A percentile compares a stretch with the other conserved stretches of the same genome.
phyloP scores from a whole-genome alignment of 2,329 filamentous ascomycete genomes.

The Fusarium haematococcum region DNA sequence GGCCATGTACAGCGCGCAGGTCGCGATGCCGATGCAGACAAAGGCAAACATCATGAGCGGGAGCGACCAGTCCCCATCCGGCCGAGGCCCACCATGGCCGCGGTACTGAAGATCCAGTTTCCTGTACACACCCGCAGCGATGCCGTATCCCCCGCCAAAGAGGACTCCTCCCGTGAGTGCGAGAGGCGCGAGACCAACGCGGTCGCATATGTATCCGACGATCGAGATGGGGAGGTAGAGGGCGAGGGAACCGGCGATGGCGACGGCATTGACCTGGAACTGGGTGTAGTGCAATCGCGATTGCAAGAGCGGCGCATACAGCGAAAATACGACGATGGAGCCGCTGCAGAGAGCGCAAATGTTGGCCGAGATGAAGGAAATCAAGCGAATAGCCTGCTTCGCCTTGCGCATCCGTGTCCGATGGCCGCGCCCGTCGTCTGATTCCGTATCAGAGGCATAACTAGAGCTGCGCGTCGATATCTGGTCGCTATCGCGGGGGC shows the following conservation, averaged over 20 bases:
- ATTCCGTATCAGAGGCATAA: constrained; percentile 39
- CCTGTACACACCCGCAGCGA: constrained; percentile 83
- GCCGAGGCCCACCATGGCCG: constrained; percentile 51
- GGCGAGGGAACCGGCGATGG: constrained; percentile 86
- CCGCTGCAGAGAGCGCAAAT: constrained; percentile 81
- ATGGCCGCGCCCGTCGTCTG: constrained; percentile 37
- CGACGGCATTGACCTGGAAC: constrained; percentile 90
- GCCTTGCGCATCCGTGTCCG: constrained; percentile 38
- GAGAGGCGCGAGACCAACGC: constrained; percentile 82
- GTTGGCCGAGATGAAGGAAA: constrained; percentile 67
- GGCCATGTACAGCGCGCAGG: constrained; percentile 88
- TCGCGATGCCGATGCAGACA: constrained; percentile 83
- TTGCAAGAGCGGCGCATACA: constrained; percentile 93
- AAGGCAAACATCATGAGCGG: constrained; percentile 88
- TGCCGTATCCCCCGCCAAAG: constrained; percentile 84
- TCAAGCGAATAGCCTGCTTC: constrained; percentile 52
- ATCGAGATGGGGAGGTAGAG: constrained; percentile 93
- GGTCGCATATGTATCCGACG: constrained; percentile 92
- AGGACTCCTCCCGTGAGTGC: constrained; percentile 78
- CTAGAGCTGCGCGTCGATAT: constrained; percentile 38
- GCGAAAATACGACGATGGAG: constrained; percentile 91
- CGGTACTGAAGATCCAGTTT: constrained; percentile 61
- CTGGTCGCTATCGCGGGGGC: constrained; percentile 38
- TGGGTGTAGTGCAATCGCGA: constrained; percentile 88
- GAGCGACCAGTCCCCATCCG: constrained; percentile 73